Evolutionary conservation across 2,329 filamentous ascomycete species (phyloP).

Genomic region (Hymenotorrendiella dingleyae): DNA sequence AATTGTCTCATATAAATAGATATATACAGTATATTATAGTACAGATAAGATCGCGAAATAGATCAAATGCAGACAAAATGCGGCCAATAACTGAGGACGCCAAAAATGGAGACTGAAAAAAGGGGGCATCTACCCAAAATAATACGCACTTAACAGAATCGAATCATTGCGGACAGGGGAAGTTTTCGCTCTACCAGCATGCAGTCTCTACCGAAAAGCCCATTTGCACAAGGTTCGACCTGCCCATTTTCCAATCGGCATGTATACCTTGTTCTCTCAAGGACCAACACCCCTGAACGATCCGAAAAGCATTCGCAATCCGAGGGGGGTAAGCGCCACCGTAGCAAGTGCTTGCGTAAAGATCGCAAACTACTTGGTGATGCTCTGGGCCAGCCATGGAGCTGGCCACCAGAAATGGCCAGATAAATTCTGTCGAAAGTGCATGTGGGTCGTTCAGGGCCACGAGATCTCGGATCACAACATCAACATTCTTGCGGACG

Average conservation of each 20-base stretch:
- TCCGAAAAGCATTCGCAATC: neutral
- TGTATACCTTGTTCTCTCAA: neutral
- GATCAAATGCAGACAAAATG: no score
- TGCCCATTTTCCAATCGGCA: neutral
- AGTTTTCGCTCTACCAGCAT: no score
- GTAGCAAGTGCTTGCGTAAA: neutral
- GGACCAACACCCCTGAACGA: neutral
- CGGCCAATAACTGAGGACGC: no score
- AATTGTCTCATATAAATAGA: no score
- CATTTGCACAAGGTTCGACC: neutral
- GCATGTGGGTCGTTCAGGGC: constrained; percentile 4
- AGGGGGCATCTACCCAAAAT: no score
- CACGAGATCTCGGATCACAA: constrained; percentile 4
- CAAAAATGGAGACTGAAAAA: no score
- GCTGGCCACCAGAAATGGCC: constrained; percentile 4
- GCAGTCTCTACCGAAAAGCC: neutral
- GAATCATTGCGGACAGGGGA: no score
- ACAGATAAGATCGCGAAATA: no score
- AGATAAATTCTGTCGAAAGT: constrained; percentile 1
- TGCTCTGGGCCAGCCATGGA: constrained; percentile 7
- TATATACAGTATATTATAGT: no score
- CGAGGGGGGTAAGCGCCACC: neutral
- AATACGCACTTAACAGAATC: no score
- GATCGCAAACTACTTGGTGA: neutral
- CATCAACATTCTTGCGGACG: constrained; percentile 6